Base-by-base conservation (phyloP, 768 basidiomycete species). In the Tricholoma furcatifolium region DNA sequence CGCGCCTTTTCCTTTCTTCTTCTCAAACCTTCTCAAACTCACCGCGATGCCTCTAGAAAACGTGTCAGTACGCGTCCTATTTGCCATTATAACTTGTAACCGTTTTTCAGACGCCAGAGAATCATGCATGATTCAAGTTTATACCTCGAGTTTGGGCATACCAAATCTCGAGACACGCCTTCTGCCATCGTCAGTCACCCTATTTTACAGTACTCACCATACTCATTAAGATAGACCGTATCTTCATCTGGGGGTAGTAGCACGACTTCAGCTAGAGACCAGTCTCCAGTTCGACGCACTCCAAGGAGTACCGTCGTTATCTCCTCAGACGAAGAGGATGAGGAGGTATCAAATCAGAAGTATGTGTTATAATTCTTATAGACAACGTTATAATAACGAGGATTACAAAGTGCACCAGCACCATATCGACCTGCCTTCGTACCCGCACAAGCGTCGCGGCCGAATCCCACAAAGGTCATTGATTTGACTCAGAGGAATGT, bases 321-420 rank as follows among this genome's bases (percentile, higher is more conserved):
- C 35, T 74, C 74, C 23, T 69, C 67, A 9, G 73, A 73, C 30
- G 74, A 74, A 44, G 70, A 71, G 41, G 68, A 69, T 27, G 53
- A 57, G 20, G 27, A 27, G 27, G 44, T 36, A 44, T 57, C 60
- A 50, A 49, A 57, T 47, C 41, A 50, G 23, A 42, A 43, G 57
- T 50, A 43, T 53, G 60, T 47, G 41, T 39, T 38, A 10, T 20
- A 24, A 40, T 21, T 18, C 23, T 43, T 23, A 6, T 6, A 6
- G 2, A 18, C 23, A 2, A n/a, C 3, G 10, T 21, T 6, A 10
- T 18, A 8, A 9, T 41, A 23, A 51, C 17, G 18, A 6, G 31
- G 8, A 2, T 3, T 40, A 4, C 6, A 27, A 15, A 31, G 10
- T 14, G 53, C 43, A 15, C 14, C 4, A 23, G 23, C 14, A 18